Conservation (phyloP, 768 basidiomycete species). For the Boletus vinaceobasis region DNA sequence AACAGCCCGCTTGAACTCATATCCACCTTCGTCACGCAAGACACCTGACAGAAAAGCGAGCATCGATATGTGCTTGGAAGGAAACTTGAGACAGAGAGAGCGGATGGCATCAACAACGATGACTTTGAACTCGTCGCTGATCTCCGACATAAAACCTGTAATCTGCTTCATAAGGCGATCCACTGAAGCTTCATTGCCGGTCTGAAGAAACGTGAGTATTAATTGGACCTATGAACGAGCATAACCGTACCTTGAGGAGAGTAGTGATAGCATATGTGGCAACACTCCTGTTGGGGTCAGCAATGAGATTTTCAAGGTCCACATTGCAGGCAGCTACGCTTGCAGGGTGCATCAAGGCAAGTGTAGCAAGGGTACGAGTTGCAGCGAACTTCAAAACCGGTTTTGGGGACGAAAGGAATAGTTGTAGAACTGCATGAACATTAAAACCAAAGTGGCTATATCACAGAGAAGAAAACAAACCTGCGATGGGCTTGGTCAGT, state of each 20-base stretch:
- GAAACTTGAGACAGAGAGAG: slow-evolving; percentile 98
- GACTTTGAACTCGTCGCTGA: slow-evolving; percentile 99
- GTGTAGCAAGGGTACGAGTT: slow-evolving; percentile 87
- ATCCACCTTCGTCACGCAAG: slow-evolving; percentile 96
- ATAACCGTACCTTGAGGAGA: slow-evolving; percentile 72
- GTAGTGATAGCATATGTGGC: slow-evolving; percentile 99
- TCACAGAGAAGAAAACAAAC: slow-evolving; percentile 40
- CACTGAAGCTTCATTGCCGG: slow-evolving; percentile 97
- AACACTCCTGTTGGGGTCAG: slow-evolving; percentile 91
- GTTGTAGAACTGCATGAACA: slow-evolving; percentile 67
- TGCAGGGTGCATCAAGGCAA: slow-evolving; percentile 81
- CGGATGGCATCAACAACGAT: slow-evolving; percentile 99
- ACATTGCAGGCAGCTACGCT: slow-evolving; percentile 92
- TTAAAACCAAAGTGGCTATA: slow-evolving; percentile 4
- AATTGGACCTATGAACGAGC: background rate
- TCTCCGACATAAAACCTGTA: slow-evolving; percentile 97
- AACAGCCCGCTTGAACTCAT: slow-evolving; percentile 98
- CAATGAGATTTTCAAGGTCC: slow-evolving; percentile 94
- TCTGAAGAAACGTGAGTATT: slow-evolving; percentile 47
- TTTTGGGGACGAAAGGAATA: slow-evolving; percentile 95
- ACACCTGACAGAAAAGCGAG: slow-evolving; percentile 95
- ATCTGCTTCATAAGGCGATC: slow-evolving; percentile 99
- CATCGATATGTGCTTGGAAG: slow-evolving; percentile 94
- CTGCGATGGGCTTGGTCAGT: slow-evolving; percentile 83
- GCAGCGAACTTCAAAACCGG: slow-evolving; percentile 95